These are phyloP conservation scores for Ascosphaera acerosa DNA, from an alignment of 2,329 filamentous ascomycete species.

Conservation along the genomic window DNA sequence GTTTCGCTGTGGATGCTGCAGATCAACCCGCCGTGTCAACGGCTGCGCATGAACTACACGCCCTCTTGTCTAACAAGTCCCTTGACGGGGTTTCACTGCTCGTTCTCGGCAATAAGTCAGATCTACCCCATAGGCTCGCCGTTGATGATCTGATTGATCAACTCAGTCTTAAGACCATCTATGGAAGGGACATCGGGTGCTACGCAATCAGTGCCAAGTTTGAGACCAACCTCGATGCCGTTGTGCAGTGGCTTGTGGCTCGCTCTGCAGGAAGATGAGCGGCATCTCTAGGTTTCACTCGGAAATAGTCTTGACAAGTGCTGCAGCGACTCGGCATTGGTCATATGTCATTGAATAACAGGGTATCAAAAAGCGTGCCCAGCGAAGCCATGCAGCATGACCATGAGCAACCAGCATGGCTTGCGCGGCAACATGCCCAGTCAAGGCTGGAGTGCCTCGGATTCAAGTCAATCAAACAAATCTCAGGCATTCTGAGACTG, in stretches of 20 bases:
- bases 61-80: slow-evolving; percentile 59
- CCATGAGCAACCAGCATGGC: too few species aligned
- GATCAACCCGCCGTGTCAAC: slow-evolving; percentile 57
- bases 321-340: too few species aligned
- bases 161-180: slow-evolving; percentile 70
- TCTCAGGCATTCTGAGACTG: too few species aligned
- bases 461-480: too few species aligned
- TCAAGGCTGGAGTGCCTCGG: too few species aligned
- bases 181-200: slow-evolving; percentile 83
- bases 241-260: slow-evolving; percentile 88
- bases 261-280: slow-evolving; percentile 25
- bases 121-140: slow-evolving; percentile 68
- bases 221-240: slow-evolving; percentile 93
- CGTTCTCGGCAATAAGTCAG: slow-evolving; percentile 91
- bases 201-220: slow-evolving; percentile 98
- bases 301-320: too few species aligned
- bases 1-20: slow-evolving; percentile 91
- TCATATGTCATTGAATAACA: too few species aligned
- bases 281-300: too few species aligned
- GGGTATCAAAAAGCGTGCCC: too few species aligned
- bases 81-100: slow-evolving; percentile 77
- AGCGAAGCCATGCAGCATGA: too few species aligned
- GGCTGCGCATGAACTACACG: slow-evolving; percentile 78
- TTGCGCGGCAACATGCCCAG: too few species aligned
- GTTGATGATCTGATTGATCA: slow-evolving; percentile 91